Base-by-base conservation (phyloP, 140 eudicot genomes). In the Stevia rebaudiana region DNA sequence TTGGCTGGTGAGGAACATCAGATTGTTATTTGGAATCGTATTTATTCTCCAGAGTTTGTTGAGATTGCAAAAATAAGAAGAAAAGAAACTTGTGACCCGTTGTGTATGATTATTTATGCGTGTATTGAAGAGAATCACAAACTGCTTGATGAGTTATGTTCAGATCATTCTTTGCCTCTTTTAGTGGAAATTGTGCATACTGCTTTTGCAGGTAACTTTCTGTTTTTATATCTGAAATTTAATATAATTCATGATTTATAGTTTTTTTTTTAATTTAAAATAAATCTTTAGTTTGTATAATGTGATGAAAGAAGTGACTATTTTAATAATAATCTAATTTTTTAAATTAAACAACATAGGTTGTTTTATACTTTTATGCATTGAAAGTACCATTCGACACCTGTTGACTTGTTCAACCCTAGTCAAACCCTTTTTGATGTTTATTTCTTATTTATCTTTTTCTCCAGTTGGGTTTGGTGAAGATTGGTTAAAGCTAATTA, bases 31-130 rank as follows among this genome's bases (percentile, higher is more conserved):
- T 86, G 95, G 95, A 56, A 61, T 39, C 69, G 68, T 15, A 49
- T 87, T 63, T 86, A 79, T 69, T 76, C 85, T 23, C 16, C 53
- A 22, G 67, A 63, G 60, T 84, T 91, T 59, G 25, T 67, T 17
- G 74, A 84, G 72, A 75, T 87, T 62, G 84, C 96, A 37, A 79
- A 73, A 65, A 19, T 91, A 10, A 67, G 71, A 61, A 79, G 81
- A 48, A 78, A 74, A 74, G 96, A 83, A 19, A 83, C 52, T 8
- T 84, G 95, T 75, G 98, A 87, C 63, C 90, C 96, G 35, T 74
- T 91, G 70, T 87, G 86, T 66, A 91, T 80, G 98, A 78, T 87
- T 35, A 53, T 91, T 53, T 91, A 84, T 68, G 77, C 82, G 6
- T 84, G 91, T 74, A 42, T 55, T 11, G 86, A 82, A 65, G 95